Evolutionary conservation across 805 yeast species (phyloP).

Genomic region (Ogataea nonfermentans): DNA sequence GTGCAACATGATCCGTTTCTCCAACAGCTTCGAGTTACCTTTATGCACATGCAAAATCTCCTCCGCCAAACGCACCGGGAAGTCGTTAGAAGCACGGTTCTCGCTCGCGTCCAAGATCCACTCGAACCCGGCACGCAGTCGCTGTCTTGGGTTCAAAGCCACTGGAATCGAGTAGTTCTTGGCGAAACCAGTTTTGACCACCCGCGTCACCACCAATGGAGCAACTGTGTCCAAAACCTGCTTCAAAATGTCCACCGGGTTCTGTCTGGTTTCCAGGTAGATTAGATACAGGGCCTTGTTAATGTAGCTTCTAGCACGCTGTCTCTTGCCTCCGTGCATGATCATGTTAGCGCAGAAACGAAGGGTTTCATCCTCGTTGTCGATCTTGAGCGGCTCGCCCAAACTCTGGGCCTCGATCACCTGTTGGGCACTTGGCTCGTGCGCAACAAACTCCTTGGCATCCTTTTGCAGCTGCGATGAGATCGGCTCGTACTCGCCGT

Average conservation of each 20-base stretch:
- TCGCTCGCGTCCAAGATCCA: constrained; percentile 89
- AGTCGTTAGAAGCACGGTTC: constrained; percentile 75
- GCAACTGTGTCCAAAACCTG: constrained; percentile 76
- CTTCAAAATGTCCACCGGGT: constrained; percentile 77
- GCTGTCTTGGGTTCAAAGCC: constrained; percentile 78
- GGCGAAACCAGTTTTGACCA: constrained; percentile 82
- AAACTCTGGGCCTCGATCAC: constrained; percentile 51
- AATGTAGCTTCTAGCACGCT: constrained; percentile 69
- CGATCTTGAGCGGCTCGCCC: constrained; percentile 55
- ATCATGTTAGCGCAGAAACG: constrained; percentile 79
- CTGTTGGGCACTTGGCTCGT: constrained; percentile 67
- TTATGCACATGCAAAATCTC: constrained; percentile 75
- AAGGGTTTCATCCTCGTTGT: constrained; percentile 63
- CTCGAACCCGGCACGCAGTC: constrained; percentile 80
- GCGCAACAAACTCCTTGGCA: constrained; percentile 30
- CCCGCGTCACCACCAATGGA: constrained; percentile 77
- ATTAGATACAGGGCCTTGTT: constrained; percentile 78
- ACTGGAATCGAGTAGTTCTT: constrained; percentile 77
- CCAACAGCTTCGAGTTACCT: constrained; percentile 82
- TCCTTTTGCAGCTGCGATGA: constrained; percentile 17
- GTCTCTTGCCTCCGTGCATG: constrained; percentile 90
- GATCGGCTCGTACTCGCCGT: constrained; percentile 23
- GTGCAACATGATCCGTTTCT: constrained; percentile 79
- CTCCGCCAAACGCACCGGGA: constrained; percentile 86
- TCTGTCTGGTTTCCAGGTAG: constrained; percentile 66